These are phyloP conservation scores for Microthlaspi erraticum DNA, from an alignment of 345 rosid genomes.

Conservation along the genomic window DNA sequence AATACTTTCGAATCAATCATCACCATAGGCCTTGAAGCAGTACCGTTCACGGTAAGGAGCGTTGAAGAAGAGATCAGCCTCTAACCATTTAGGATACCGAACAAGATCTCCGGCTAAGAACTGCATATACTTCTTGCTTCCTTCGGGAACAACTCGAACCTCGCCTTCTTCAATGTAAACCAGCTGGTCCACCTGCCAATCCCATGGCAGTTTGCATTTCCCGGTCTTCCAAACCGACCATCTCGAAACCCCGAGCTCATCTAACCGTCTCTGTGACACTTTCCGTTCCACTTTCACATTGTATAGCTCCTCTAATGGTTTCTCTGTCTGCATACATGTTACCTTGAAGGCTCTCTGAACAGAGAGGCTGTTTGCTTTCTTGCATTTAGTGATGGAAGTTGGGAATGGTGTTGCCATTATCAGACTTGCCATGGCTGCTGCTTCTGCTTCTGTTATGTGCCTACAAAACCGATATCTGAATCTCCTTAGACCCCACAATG, in stretches of 20 bases:
- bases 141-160: slow-evolving; percentile 92
- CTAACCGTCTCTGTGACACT: slow-evolving; percentile 59
- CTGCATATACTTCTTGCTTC: slow-evolving; percentile 73
- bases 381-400: slow-evolving; percentile 39
- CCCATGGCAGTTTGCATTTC: slow-evolving; percentile 82
- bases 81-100: slow-evolving; percentile 94
- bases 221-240: slow-evolving; percentile 95
- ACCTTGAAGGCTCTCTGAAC: slow-evolving; percentile 35
- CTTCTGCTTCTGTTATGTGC: slow-evolving; percentile 23
- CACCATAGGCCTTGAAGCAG: slow-evolving; percentile 84
- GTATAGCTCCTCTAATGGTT: slow-evolving; percentile 79
- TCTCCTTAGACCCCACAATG: neutral
- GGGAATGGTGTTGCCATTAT: slow-evolving; percentile 45
- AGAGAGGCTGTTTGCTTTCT: slow-evolving; percentile 18
- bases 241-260: slow-evolving; percentile 73
- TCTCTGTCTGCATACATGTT: slow-evolving; percentile 67
- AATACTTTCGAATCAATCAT: slow-evolving; percentile 53
- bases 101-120: slow-evolving; percentile 90
- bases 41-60: slow-evolving; percentile 86
- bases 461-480: neutral
- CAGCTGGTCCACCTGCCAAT: slow-evolving; percentile 95
- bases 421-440: slow-evolving; percentile 55
- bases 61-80: slow-evolving; percentile 89
- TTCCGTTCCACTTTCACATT: slow-evolving; percentile 76
- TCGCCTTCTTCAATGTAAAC: slow-evolving; percentile 98